Evolutionary conservation across 2,329 filamentous ascomycete species (phyloP), one percentile per base, ranked within the genome.

Genomic region (Periconia sp.): DNA sequence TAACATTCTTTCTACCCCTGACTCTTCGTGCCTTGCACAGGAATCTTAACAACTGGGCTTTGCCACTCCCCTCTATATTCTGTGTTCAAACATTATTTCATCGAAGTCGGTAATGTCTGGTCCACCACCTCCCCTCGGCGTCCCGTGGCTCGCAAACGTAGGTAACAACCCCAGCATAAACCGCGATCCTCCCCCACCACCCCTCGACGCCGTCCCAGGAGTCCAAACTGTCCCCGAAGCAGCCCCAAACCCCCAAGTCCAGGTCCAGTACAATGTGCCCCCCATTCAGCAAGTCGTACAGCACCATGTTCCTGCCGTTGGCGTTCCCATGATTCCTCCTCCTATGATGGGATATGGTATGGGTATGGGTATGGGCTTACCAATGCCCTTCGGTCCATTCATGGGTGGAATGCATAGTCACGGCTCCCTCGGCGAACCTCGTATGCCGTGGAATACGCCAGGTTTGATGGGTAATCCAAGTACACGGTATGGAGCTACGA

Each of bases 101-200:
- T n/a, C n/a, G n/a, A n/a, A n/a, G n/a, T n/a, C n/a, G n/a, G n/a
- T n/a, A 24, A 68, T 68, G 63, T 52, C 62, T 36, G 56, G 52
- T 16, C 57, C 56, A 24, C 52, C 48, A 8, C 63, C 57, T 36
- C 61, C 60, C 28, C 40, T 57, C 22, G 61, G 60, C 29, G 43
- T 56, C 39, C 52, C 61, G 25, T 65, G 57, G 57, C 40, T 48
- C 41, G 57, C 50, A 26, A 59, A 68, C 52, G 50, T 68, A n/a
- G 57, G 57, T 22, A 53, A 56, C 42, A 69, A 69, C 43, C 63
- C 64, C 12, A 66, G 64, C 46, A 63, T 69, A 43, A 63, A 63
- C 46, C 65, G 58, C 46, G 61, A 64, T 5, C 56, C 61, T 4
- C 61, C 61, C 3, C 65, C 65, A 9, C 59, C 61, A 4, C 57